Conservation (phyloP, 495 filamentous ascomycete species). For the Amniculicola lignicola region DNA sequence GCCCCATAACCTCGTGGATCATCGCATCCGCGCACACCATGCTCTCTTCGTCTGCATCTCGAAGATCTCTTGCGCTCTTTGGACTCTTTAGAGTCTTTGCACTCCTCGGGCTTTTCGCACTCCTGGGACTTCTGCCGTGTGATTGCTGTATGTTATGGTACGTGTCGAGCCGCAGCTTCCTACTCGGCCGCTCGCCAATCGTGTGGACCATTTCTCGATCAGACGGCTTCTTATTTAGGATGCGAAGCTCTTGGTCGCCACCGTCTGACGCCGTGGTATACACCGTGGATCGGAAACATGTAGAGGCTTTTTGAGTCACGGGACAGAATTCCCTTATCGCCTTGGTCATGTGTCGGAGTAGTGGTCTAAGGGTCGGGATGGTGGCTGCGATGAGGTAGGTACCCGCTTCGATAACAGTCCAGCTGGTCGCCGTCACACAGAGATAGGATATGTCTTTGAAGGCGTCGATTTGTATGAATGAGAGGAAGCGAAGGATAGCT, state of each 20-base stretch:
- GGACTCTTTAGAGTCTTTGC: not conserved
- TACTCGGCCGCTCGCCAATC: constrained; percentile 5
- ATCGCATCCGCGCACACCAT: constrained; percentile 23
- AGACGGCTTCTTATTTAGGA: no score
- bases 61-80: no score
- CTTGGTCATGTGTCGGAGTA: not conserved
- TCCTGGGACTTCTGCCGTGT: not conserved
- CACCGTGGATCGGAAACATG: not conserved
- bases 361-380: constrained; percentile 17
- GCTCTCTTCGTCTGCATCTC: constrained; percentile 25
- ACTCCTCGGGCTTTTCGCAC: not conserved
- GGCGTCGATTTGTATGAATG: constrained; percentile 4
- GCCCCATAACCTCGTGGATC: constrained; percentile 1
- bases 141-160: constrained; percentile 3
- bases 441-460: constrained; percentile 16
- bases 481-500: constrained; percentile 17
- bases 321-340: not conserved
- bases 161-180: constrained; percentile 8
- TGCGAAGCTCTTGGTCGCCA: no score
- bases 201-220: not conserved
- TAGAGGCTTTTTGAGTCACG: not conserved
- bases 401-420: constrained; percentile 20
- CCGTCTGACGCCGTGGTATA: no score
- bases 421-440: constrained; percentile 4
- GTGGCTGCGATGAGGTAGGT: constrained; percentile 21